Conservation (phyloP, 345 rosid genomes). For the Iberis pinnata region DNA sequence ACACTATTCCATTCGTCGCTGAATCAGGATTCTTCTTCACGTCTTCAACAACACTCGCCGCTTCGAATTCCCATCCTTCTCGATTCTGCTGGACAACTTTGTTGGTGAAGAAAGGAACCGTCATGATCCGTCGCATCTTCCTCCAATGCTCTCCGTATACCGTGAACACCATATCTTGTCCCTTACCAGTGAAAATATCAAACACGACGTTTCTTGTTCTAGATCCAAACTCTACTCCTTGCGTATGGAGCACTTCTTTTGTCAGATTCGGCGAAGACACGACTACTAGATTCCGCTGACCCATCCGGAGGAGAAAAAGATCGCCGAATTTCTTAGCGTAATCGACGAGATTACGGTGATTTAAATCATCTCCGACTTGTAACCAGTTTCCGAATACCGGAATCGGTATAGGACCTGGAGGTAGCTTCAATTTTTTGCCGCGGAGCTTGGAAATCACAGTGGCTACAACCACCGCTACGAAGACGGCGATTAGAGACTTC, state of each 20-base stretch:
- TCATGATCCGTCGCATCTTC: conserved; percentile 97
- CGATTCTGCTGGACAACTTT: conserved; percentile 78
- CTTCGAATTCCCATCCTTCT: conserved; percentile 69
- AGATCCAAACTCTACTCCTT: conserved; percentile 92
- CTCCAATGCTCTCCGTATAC: conserved; percentile 99
- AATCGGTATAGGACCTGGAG: conserved; percentile 84
- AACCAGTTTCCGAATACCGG: conserved; percentile 98
- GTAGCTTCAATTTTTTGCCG: conserved; percentile 75
- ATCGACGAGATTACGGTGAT: conserved; percentile 83
- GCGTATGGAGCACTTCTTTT: conserved; percentile 88
- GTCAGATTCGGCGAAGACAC: conserved; percentile 84
- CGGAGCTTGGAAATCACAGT: conserved; percentile 70
- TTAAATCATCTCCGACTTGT: conserved; percentile 95
- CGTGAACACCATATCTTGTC: conserved; percentile 99
- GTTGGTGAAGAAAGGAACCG: conserved; percentile 95
- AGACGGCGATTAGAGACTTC: conserved; percentile 69
- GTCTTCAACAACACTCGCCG: conserved; percentile 62
- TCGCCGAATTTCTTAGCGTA: conserved; percentile 68
- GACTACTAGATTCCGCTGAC: conserved; percentile 80
- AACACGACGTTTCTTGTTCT: conserved; percentile 89
- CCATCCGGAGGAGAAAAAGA: conserved; percentile 72
- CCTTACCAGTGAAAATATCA: conserved; percentile 94
- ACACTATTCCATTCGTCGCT: conserved; percentile 61
- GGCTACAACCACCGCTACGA: conserved; percentile 56
- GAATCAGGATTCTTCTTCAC: conserved; percentile 67